A percentile compares a stretch with the other conserved stretches of the same genome.
Conservation (phyloP, 2,329 filamentous ascomycete genomes). For the Hymenoscyphus repandus region DNA sequence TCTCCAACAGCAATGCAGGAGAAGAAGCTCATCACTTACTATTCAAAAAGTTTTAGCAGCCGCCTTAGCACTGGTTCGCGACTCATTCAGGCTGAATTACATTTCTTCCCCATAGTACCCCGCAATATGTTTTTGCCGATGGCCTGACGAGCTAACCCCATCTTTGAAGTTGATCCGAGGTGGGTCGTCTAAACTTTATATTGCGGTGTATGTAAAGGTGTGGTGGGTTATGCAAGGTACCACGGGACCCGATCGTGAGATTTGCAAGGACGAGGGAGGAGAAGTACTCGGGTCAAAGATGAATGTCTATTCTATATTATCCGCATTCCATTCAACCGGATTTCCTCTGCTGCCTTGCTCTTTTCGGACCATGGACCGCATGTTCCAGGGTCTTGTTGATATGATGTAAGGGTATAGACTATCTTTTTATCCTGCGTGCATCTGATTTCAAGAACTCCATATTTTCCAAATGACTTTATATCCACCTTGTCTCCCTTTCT, state of each 20-base stretch:
- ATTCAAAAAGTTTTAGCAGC: slow-evolving; percentile 2
- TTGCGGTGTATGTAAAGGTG: not conserved
- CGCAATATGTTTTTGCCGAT: slow-evolving; percentile 24
- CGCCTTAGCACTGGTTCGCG: slow-evolving; percentile 1
- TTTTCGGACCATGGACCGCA: not conserved
- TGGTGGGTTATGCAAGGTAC: not conserved
- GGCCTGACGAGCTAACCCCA: slow-evolving; percentile 1
- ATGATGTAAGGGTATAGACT: slow-evolving; percentile 5
- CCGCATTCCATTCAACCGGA: slow-evolving; percentile 9
- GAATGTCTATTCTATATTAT: not conserved
- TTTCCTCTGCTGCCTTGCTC: slow-evolving; percentile 2
- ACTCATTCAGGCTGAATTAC: slow-evolving; percentile 23
- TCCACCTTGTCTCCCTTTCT: not conserved
- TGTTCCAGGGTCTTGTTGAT: not conserved
- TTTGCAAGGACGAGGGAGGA: not conserved
- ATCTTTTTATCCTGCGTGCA: not conserved
- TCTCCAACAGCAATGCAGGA: not conserved
- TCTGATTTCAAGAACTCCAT: not conserved
- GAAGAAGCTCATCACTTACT: not conserved
- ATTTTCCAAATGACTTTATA: not conserved
- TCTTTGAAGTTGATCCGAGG: not conserved
- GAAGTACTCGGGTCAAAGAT: not conserved
- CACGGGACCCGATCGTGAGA: not conserved
- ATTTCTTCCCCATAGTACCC: slow-evolving; percentile 13
- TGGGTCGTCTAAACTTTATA: not conserved